Base-by-base conservation (phyloP, 768 basidiomycete genomes). In the Termitomyces sp. region DNA sequence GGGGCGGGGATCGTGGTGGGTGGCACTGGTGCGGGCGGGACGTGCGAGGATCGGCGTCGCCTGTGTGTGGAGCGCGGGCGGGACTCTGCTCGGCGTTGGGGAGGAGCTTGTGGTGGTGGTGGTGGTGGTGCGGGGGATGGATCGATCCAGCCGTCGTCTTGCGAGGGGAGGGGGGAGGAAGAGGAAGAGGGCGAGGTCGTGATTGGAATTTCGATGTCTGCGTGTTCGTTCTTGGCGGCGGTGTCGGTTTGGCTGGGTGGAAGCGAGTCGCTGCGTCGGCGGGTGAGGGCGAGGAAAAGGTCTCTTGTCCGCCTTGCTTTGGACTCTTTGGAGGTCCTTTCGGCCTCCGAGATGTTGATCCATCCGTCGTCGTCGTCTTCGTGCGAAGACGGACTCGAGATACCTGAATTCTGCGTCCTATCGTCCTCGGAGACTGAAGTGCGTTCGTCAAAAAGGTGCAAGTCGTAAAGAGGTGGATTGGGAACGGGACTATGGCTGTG, bases 311-410 rank as follows among this genome's bases (percentile, higher is more conserved):
- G 69, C 62, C 72, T 72, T 28, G 74, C 70, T 63, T 78, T 78
- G 30, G 72, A 66, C 30, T 66, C 67, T 50, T 69, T 60, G 23
- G 66, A 57, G 3, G 63, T 61, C 33, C 60, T 56, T 20, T 64
- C 60, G 5, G 62, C 60, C 36, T 75, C 69, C 8, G 68, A 62
- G 16, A 74, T 61, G 49, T 74, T 72, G 53, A 80, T 76, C 79
- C 79, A 82, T 1, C 79, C 79, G 41, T 79, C 79, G 3, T 68
- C 69, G 30, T 79, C 78, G 7, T 77, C 75, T 13, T 75, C 74
- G n/a, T 69, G 63, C 6, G 71, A 67, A 4, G 74, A 74, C 5
- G 72, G 61, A 28, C 55, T 71, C 6, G 73, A 71, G 2, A 71
- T 58, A 8, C 67, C 64, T 33, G 71, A 71, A 35, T 60, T 67